Base-by-base conservation (phyloP, 306 rosid genomes). In the Psophocarpus tetragonolobus region DNA sequence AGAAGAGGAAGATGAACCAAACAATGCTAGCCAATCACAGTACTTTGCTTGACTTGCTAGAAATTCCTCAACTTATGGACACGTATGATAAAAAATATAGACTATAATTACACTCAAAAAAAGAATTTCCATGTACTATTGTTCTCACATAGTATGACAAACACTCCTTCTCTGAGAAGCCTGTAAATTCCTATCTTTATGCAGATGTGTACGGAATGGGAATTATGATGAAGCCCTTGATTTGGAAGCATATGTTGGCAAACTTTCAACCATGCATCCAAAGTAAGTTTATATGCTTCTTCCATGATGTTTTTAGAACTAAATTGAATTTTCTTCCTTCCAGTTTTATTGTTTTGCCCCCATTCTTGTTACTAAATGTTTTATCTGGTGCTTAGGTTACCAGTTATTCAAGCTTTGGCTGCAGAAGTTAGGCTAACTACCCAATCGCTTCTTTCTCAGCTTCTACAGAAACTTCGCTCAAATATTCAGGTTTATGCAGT, bases 141-240 rank as follows among this genome's bases (percentile, higher is more conserved):
- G 64, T 56, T 67, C 71, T 53, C 4, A 36, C 44, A 24, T 58
- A 68, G 42, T 44, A 36, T 68, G 60, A 41, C 18, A 8, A 75
- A 54, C 61, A 44, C 18, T 53, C 60, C 44, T n/a, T 71, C 45
- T 79, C 8, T 71, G 41, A 80, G 57, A 66, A 75, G 70, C 81
- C 42, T 41, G 26, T 27, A 72, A 62, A 56, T 71, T 71, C 44
- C 57, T 23, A 26, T 83, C 24, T 47, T 73, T 82, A 57, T 81
- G 84, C 88, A 92, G 99, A 69, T 95, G 99, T 82, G 97, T 95
- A 71, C 84, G 97, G 80, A 95, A 95, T 88, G 99, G 97, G 81
- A 95, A 95, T 85, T 95, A 87, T 32, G 99, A 95, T 73, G 99
- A 95, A 85, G 99, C 97, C 84, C 91, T 95, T 29, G 99, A 91